Conservation (phyloP, 805 yeast genomes). For the Yamadazyma olivae region DNA sequence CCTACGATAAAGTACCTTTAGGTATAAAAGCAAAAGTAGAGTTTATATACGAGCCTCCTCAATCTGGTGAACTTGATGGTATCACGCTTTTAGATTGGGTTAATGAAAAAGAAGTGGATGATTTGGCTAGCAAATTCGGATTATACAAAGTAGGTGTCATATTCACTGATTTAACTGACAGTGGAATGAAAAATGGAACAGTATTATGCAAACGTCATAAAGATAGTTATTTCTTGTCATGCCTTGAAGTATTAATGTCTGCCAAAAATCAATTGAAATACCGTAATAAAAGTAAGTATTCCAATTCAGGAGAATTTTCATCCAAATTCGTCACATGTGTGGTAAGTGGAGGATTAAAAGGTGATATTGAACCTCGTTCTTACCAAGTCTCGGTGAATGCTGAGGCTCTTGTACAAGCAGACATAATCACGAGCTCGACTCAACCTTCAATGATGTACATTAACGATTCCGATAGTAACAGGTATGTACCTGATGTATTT, state of each 20-base stretch:
- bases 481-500: constrained; percentile 94
- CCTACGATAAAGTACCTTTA: constrained; percentile 79
- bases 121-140: constrained; percentile 57
- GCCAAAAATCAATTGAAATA: constrained; percentile 68
- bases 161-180: constrained; percentile 86
- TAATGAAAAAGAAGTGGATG: constrained; percentile 50
- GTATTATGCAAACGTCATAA: constrained; percentile 92
- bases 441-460: constrained; percentile 86
- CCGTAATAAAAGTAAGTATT: constrained; percentile 63
- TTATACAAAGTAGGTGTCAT: constrained; percentile 74
- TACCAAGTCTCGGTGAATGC: constrained; percentile 89
- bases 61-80: constrained; percentile 83
- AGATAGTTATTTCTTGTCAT: constrained; percentile 83
- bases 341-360: constrained; percentile 80
- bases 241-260: constrained; percentile 83
- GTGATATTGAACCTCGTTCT: constrained; percentile 86
- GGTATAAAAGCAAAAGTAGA: constrained; percentile 94
- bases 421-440: constrained; percentile 80
- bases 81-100: constrained; percentile 58
- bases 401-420: constrained; percentile 85
- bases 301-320: constrained; percentile 63
- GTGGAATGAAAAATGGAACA: constrained; percentile 82
- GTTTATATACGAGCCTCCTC: constrained; percentile 92
- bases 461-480: constrained; percentile 62
- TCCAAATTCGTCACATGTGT: constrained; percentile 94